These are phyloP conservation scores for Candida anglica DNA, from an alignment of 805 yeast species.

Conservation along the genomic window DNA sequence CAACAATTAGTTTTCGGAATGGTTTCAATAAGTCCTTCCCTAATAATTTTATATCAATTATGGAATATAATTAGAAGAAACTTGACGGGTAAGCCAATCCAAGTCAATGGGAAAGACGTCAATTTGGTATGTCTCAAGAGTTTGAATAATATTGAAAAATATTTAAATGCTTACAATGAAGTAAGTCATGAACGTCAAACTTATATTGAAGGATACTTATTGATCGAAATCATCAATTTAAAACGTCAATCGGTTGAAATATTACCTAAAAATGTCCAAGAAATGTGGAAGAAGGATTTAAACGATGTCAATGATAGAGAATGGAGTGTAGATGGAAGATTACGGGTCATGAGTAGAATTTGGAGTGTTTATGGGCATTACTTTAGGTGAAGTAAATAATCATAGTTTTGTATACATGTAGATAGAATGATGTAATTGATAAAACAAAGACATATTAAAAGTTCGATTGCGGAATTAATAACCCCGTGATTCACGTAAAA, in stretches of 20 bases:
- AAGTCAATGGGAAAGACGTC: slow-evolving; percentile 26
- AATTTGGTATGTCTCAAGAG: slow-evolving; percentile 36
- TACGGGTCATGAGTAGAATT: slow-evolving; percentile 50
- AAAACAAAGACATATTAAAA: too few species aligned
- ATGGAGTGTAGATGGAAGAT: slow-evolving; percentile 33
- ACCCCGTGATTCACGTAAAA: too few species aligned
- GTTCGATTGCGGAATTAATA: too few species aligned
- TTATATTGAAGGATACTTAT: slow-evolving; percentile 53
- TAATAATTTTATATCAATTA: slow-evolving; percentile 51
- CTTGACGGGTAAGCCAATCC: slow-evolving; percentile 23
- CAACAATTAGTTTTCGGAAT: slow-evolving; percentile 94
- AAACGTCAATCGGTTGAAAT: slow-evolving; percentile 44
- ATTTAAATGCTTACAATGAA: slow-evolving; percentile 29
- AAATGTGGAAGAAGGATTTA: slow-evolving; percentile 62
- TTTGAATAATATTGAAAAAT: slow-evolving; percentile 57
- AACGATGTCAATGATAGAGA: slow-evolving; percentile 50
- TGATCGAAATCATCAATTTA: slow-evolving; percentile 63
- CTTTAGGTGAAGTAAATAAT: slow-evolving; percentile 14
- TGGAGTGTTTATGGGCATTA: slow-evolving; percentile 56
- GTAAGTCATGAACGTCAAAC: slow-evolving; percentile 20
- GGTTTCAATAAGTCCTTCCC: slow-evolving; percentile 83
- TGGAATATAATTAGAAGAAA: slow-evolving; percentile 23
- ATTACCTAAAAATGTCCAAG: slow-evolving; percentile 46
- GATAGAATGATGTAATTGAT: background rate
- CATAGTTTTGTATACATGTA: too few species aligned